Evolutionary conservation across 2,329 filamentous ascomycete genomes (phyloP), one percentile per base, ranked within the genome.

Genomic region (Trichoderma oligosporum): DNA sequence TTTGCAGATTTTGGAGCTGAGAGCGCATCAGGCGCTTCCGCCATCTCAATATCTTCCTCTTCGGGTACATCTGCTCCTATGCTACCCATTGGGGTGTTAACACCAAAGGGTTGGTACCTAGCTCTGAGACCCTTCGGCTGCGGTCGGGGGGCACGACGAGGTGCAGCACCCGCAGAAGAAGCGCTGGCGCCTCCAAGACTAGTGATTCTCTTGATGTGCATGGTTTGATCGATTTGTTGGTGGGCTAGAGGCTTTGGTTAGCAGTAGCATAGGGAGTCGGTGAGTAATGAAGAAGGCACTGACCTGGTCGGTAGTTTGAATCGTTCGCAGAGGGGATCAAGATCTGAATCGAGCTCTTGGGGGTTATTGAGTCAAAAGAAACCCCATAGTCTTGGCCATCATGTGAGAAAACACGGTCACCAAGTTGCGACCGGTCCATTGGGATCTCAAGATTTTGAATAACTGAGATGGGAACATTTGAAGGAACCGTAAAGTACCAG

Each of bases 401-500:
- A 66, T 89, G 80, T 9, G 77, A 80, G n/a, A 90, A 72, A 12
- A 88, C 71, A 4, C 80, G 64, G 33, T 81, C 75, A 4, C 78
- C 78, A 2, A 76, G 73, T 59, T 78, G 73, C 2, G 80, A 78
- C 52, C 80, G 77, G 57, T 83, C 80, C 64, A 83, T 68, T 8
- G 79, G 78, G 39, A 89, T 79, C 35, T 85, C 79, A 60, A 90
- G 74, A 61, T 85, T 79, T 66, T 84, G 81, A 45, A 91, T 73
- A 1, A 86, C 78, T 9, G 82, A 83, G 57, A 91, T 79, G n/a
- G 87, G 83, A 2, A 91, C 74, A 9, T 82, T 83, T 5, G 84
- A 81, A 2, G 88, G 88, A 3, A 86, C 85, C 8, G 86, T 89
- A 64, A 92, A 89, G 69, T 91, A 89, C 88, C 88, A 92, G 59